phyloP scores from a whole-genome alignment of 371 early-diverging fungal genomes.

The Apophysomyces ossiformis region DNA sequence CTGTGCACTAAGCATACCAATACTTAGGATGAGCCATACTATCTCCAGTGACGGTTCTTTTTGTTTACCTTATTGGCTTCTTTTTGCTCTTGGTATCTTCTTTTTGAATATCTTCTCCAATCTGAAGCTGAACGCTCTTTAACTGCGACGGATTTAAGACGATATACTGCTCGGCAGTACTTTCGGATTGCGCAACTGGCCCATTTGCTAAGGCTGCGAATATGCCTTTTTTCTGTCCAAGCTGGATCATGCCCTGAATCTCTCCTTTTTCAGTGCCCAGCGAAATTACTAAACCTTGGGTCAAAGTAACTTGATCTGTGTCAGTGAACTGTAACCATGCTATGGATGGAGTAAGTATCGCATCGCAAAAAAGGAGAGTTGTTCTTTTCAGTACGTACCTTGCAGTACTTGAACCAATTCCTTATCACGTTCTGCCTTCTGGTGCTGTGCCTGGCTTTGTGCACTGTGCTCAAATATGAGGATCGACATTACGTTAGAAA shows the following conservation, averaged over 20 bases:
- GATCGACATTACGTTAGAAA: too few species aligned
- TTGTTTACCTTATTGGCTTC: conserved; percentile 14
- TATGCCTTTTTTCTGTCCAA: conserved; percentile 44
- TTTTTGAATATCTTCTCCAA: conserved; percentile 51
- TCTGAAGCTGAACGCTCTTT: conserved; percentile 42
- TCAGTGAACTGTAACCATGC: conserved; percentile 4
- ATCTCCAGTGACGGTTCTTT: neutral
- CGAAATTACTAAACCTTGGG: conserved; percentile 14
- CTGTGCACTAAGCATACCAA: neutral
- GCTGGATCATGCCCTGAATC: conserved; percentile 28
- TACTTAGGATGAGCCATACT: neutral
- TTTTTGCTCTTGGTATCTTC: conserved; percentile 6
- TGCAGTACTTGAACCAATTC: conserved; percentile 28
- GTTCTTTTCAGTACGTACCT: conserved; percentile 17
- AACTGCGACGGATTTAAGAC: conserved; percentile 36
- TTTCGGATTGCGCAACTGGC: conserved; percentile 15
- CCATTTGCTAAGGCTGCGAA: conserved; percentile 27
- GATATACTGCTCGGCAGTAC: conserved; percentile 41
- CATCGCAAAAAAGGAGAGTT: too few species aligned
- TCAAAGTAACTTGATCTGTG: conserved; percentile 13
- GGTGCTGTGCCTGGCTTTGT: conserved; percentile 29
- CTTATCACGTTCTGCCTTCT: conserved; percentile 32
- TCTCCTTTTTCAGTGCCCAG: conserved; percentile 9
- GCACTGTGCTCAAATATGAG: conserved; percentile 13
- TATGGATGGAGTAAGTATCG: neutral